Percentiles rank a stretch among this genome's conserved stretches.
Conservation (phyloP, 192 early-diverging fungal species). For the Linnemannia schmuckeri region DNA sequence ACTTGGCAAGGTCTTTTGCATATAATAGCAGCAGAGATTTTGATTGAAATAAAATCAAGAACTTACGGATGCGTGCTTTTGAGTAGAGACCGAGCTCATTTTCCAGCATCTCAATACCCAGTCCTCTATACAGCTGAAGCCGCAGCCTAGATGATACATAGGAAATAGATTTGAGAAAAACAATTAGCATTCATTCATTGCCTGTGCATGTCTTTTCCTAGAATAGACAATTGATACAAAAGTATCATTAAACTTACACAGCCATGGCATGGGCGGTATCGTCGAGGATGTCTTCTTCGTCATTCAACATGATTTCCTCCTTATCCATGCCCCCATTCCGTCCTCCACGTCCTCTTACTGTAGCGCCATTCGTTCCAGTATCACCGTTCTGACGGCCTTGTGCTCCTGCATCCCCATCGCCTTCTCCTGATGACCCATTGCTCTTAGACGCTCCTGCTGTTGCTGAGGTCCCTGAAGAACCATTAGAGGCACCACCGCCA, state of each 20-base stretch:
- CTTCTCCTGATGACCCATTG: neutral
- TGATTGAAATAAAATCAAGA: neutral
- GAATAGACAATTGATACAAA: neutral
- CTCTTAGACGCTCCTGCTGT: neutral
- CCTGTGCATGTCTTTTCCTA: neutral
- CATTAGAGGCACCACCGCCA: neutral
- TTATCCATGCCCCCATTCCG: neutral
- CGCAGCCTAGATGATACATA: constrained; percentile 23
- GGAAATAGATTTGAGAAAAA: neutral
- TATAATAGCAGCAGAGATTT: neutral
- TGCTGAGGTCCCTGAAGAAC: neutral
- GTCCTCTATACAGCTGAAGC: constrained; percentile 53
- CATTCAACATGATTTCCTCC: constrained; percentile 19
- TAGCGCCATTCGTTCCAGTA: neutral
- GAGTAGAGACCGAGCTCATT: constrained; percentile 43
- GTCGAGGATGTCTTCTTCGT: constrained; percentile 26
- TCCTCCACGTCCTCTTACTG: neutral
- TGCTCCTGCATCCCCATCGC: neutral
- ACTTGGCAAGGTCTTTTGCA: neutral
- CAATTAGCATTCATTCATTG: neutral
- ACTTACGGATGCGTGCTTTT: constrained; percentile 56
- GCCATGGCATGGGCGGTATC: constrained; percentile 42
- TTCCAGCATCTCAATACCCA: constrained; percentile 58
- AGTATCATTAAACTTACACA: constrained; percentile 25
- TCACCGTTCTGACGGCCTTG: neutral